Base-by-base conservation (phyloP, 768 basidiomycete genomes). In the Baorangia bicolor region DNA sequence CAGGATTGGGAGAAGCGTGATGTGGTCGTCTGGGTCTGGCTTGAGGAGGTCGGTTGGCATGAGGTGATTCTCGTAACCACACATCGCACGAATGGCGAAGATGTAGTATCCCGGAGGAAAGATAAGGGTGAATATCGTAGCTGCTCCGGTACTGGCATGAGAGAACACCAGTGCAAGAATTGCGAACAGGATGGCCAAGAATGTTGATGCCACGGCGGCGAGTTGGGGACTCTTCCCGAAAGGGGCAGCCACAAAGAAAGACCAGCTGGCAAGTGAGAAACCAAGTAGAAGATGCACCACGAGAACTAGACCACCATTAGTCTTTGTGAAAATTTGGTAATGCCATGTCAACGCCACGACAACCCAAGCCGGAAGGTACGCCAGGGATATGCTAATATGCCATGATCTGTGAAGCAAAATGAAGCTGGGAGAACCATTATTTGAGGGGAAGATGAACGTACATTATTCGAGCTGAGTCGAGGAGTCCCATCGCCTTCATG, bases 51-150 rank as follows among this genome's bases (percentile, higher is more conserved):
- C 78, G 0, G 87, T 83, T 2, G 81, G 68, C 30, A 81, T 69
- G 52, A 77, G 74, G 50, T 84, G 74, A 49, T 78, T 80, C 70
- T 92, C 89, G 62, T 79, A 91, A 13, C 86, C 87, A 50, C 81
- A 79, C 1, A 92, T 80, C 1, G 83, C 82, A 42, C 86, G 80
- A 10, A 84, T 81, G 8, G 82, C 83, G 62, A 90, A 91, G 21
- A 89, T 78, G 60, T 88, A 92, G 69, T 85, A 91, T 12, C 81
- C 80, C 2, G 90, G 88, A 0, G 90, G 90, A 63, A 91, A 90
- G 23, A 91, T 62, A 44, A 91, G 65, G 2, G 86, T 81, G 64
- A 88, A 87, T 25, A 90, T 69, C 58, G 84, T 80, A 20, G 85
- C 81, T 1, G 72, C 74, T 4, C 69, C 79, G 2, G 77, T 78